These are phyloP conservation scores for Xylariaceae sp. DNA, from an alignment of 2,329 filamentous ascomycete species.

Conservation along the genomic window DNA sequence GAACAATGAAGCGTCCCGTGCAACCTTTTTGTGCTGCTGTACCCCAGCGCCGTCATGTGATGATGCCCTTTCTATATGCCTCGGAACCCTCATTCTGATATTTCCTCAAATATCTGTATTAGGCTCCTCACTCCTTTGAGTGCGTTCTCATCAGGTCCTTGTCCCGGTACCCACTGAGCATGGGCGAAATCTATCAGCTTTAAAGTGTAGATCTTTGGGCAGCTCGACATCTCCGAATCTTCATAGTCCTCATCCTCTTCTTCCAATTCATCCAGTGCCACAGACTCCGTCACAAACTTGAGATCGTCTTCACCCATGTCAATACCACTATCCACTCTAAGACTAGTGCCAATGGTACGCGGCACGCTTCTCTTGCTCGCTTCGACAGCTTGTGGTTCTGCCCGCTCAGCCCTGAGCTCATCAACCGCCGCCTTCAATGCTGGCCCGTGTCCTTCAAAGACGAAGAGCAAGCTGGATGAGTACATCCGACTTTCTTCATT, in stretches of 20 bases:
- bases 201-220: constrained; percentile 61
- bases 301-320: constrained; percentile 45
- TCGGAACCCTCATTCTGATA: constrained; percentile 40
- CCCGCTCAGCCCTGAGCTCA: constrained; percentile 43
- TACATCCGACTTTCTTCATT: constrained; percentile 60
- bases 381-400: constrained; percentile 1
- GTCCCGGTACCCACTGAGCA: constrained; percentile 74
- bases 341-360: constrained; percentile 29
- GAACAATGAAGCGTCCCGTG: no score
- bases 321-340: constrained; percentile 55
- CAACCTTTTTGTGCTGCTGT: no score
- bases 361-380: constrained; percentile 35
- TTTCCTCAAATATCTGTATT: constrained; percentile 64
- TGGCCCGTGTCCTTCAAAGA: constrained; percentile 60
- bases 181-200: constrained; percentile 98
- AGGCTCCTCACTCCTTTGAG: constrained; percentile 71
- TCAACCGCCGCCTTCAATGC: constrained; percentile 50
- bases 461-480: constrained; percentile 58
- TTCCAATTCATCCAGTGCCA: constrained; percentile 19
- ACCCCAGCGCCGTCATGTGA: not conserved
- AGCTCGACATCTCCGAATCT: constrained; percentile 51
- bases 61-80: not conserved
- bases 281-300: constrained; percentile 15
- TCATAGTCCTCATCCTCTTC: constrained; percentile 45
- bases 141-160: constrained; percentile 82